Evolutionary conservation across 371 early-diverging fungal species (phyloP).

Genomic region (Lichtheimia ornata): DNA sequence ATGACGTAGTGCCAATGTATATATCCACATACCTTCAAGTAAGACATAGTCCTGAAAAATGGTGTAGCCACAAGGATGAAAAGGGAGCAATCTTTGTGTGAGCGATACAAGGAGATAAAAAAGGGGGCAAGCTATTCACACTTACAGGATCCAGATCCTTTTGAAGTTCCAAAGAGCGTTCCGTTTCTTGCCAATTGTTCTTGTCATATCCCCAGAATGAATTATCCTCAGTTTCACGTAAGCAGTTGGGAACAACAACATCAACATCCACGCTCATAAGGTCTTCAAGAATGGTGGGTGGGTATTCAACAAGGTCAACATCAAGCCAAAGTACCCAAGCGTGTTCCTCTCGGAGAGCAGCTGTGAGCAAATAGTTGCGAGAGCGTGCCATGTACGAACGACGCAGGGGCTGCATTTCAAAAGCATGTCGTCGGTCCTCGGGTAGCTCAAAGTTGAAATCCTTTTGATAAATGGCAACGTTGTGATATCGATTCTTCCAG

Average conservation of each 20-base stretch:
- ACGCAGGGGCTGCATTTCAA: conserved; percentile 54
- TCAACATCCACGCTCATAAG: conserved; percentile 57
- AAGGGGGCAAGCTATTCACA: neutral
- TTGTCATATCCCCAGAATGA: conserved; percentile 64
- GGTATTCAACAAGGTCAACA: conserved; percentile 59
- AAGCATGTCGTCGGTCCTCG: conserved; percentile 48
- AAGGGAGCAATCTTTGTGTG: neutral
- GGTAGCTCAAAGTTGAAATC: conserved; percentile 59
- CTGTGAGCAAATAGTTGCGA: conserved; percentile 56
- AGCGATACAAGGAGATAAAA: neutral
- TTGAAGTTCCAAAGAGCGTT: conserved; percentile 52
- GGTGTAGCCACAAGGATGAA: no score
- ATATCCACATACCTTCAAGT: conserved; percentile 32
- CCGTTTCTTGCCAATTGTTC: conserved; percentile 73
- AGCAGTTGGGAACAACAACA: conserved; percentile 61
- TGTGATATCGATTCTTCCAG: conserved; percentile 37
- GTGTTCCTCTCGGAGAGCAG: conserved; percentile 52
- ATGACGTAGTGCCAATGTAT: no score
- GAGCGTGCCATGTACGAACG: conserved; percentile 62
- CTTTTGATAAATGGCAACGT: conserved; percentile 54
- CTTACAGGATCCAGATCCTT: conserved; percentile 47
- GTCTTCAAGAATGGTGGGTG: conserved; percentile 53
- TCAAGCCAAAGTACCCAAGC: conserved; percentile 67
- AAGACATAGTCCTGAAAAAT: conserved; percentile 28
- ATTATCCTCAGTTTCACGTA: conserved; percentile 45